Conservation (phyloP, 441 rosid genomes). For the Isatis lusitanica region DNA sequence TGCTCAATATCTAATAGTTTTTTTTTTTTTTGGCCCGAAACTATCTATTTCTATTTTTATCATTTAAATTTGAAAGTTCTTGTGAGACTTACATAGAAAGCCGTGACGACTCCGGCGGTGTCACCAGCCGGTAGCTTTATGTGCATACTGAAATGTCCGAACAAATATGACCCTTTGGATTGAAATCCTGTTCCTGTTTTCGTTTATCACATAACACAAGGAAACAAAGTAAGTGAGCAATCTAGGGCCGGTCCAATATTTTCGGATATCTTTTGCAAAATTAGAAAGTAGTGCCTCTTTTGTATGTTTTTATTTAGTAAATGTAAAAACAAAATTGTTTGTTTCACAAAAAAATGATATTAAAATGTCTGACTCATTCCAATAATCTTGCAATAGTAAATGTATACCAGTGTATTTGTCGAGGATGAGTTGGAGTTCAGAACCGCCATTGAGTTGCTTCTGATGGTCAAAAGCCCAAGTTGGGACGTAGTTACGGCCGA, state of each 20-base stretch:
- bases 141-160: constrained; percentile 44
- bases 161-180: constrained; percentile 42
- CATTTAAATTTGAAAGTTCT: neutral
- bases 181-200: constrained; percentile 43
- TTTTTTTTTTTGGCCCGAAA: no score
- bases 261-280: neutral
- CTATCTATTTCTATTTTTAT: neutral
- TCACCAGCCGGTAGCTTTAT: constrained; percentile 40
- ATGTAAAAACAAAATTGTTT: neutral
- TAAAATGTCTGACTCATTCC: neutral
- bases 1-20: no score
- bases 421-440: constrained; percentile 65
- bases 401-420: constrained; percentile 78
- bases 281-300: neutral
- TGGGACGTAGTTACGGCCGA: constrained; percentile 76
- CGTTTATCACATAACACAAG: neutral
- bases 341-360: neutral
- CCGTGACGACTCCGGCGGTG: constrained; percentile 41
- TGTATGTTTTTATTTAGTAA: neutral
- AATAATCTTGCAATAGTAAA: neutral
- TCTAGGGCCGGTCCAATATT: neutral
- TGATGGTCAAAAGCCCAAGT: constrained; percentile 96
- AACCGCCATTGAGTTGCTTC: constrained; percentile 74
- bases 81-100: constrained; percentile 34
- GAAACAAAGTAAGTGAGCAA: neutral